Conservation (phyloP, 179 eudicot species). For the Spinacia oleracea region DNA sequence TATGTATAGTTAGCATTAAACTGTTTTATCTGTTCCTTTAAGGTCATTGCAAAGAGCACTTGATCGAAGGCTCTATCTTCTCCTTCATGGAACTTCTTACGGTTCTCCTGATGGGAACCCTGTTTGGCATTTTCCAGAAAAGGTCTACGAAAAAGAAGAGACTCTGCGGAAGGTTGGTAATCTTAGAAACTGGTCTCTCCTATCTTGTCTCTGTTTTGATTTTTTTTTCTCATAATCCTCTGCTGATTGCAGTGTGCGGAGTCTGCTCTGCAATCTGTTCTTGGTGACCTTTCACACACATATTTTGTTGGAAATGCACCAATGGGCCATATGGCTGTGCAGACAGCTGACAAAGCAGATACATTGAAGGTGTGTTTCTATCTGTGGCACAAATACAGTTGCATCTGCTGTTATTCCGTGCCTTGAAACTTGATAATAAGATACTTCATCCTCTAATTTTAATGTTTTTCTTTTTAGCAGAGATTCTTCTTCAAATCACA, state of each 20-base stretch:
- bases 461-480: slow-evolving; percentile 35
- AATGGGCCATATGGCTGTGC: slow-evolving; percentile 65
- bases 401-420: neutral
- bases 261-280: slow-evolving; percentile 71
- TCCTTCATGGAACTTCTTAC: slow-evolving; percentile 56
- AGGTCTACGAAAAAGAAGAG: slow-evolving; percentile 73
- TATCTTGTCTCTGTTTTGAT: neutral
- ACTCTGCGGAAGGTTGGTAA: slow-evolving; percentile 92
- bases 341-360: slow-evolving; percentile 45
- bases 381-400: neutral
- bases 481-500: slow-evolving; percentile 86
- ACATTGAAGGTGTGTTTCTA: slow-evolving; percentile 54
- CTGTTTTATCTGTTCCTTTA: slow-evolving; percentile 4
- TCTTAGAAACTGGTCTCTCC: neutral
- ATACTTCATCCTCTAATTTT: slow-evolving; percentile 1
- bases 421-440: neutral
- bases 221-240: neutral
- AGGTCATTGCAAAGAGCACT: slow-evolving; percentile 90
- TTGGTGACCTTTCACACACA: slow-evolving; percentile 83
- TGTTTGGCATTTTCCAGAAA: slow-evolving; percentile 96
- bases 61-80: slow-evolving; percentile 92
- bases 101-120: slow-evolving; percentile 59
- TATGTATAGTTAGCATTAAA: neutral
- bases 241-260: slow-evolving; percentile 79
- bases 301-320: slow-evolving; percentile 97